Percentiles rank a stretch among this genome's conserved stretches.
phyloP scores from a whole-genome alignment of 1,139 yeast species.

The Arxiozyma telluris region DNA sequence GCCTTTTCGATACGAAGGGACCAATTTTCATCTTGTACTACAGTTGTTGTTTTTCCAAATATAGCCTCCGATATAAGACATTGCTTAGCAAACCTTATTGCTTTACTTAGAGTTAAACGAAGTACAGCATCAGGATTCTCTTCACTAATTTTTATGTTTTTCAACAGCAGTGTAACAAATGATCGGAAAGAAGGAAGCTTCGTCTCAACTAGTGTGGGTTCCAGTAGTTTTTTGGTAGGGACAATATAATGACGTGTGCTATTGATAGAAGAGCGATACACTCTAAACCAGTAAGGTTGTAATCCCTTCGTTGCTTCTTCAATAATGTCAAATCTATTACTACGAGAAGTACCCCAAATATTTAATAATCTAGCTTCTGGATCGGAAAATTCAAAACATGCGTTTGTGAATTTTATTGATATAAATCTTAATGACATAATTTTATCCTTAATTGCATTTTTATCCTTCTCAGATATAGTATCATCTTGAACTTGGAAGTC shows the following conservation, averaged over 20 bases:
- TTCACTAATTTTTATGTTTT: conserved; percentile 25
- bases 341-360: conserved; percentile 50
- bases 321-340: conserved; percentile 58
- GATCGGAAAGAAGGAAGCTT: conserved; percentile 40
- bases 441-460: conserved; percentile 21
- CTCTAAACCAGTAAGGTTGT: conserved; percentile 54
- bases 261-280: conserved; percentile 37
- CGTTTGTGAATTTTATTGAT: conserved; percentile 57
- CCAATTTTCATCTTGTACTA: conserved; percentile 73
- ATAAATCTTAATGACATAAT: conserved; percentile 45
- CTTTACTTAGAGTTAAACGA: conserved; percentile 33
- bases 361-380: conserved; percentile 61
- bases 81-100: conserved; percentile 43
- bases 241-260: conserved; percentile 30
- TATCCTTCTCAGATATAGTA: conserved; percentile 13
- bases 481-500: conserved; percentile 18
- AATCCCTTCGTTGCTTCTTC: conserved; percentile 82
- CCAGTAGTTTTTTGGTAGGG: conserved; percentile 39
- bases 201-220: conserved; percentile 30
- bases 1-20: conserved; percentile 62
- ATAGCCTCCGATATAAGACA: conserved; percentile 60
- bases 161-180: conserved; percentile 30
- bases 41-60: conserved; percentile 42
- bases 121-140: conserved; percentile 24
- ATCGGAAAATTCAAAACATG: conserved; percentile 61